Percentiles rank a stretch among this genome's conserved stretches.
Evolutionary conservation across 2,329 filamentous ascomycete genomes (phyloP).

Genomic region (Phaeosphaeria sp.): DNA sequence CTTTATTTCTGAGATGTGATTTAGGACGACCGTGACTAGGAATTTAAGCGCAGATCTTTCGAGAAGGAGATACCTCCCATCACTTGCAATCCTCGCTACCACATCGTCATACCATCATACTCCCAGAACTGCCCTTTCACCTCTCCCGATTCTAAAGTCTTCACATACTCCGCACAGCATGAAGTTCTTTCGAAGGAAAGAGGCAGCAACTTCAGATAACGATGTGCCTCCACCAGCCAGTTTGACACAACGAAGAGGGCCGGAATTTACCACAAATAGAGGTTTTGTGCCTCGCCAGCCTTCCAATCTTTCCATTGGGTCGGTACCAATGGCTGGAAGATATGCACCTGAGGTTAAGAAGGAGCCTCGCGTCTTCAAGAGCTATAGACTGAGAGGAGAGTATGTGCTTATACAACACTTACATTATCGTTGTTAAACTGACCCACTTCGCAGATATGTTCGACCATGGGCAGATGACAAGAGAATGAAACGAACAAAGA

Average conservation of each 20-base stretch:
- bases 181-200: neutral
- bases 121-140: neutral
- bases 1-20: neutral
- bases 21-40: neutral
- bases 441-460: constrained; percentile 17
- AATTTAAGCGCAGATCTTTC: neutral
- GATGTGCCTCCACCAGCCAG: neutral
- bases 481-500: constrained; percentile 28
- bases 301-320: neutral
- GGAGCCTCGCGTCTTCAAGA: constrained; percentile 29
- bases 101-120: neutral
- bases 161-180: neutral
- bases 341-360: constrained; percentile 7
- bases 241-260: neutral
- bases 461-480: constrained; percentile 33
- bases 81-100: neutral
- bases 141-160: neutral
- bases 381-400: constrained; percentile 31
- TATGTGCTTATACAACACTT: constrained; percentile 8
- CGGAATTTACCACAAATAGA: neutral
- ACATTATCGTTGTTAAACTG: neutral
- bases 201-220: neutral
- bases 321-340: neutral
- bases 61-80: neutral
- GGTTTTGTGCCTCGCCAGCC: neutral